These are phyloP conservation scores for Solanum appendiculatum DNA, from an alignment of 257 asterid species.

Conservation along the genomic window DNA sequence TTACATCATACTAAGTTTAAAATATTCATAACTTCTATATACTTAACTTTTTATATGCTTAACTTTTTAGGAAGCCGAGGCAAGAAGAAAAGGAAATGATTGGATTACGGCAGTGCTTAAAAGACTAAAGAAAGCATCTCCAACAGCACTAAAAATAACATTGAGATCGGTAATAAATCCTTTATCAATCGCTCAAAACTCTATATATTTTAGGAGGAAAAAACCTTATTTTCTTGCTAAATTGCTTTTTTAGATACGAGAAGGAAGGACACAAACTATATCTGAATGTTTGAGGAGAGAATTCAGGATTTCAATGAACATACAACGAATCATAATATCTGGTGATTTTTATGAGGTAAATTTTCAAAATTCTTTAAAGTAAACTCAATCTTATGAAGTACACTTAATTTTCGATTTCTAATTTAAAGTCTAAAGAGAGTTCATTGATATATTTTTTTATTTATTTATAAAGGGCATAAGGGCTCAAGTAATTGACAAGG, in stretches of 20 bases:
- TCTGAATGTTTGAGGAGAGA: conserved; percentile 68
- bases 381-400: not conserved
- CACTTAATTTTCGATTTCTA: not conserved
- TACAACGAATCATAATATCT: conserved; percentile 46
- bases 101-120: not conserved
- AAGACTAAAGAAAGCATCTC: not conserved
- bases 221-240: not conserved
- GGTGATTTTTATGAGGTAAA: conserved; percentile 81
- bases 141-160: not conserved
- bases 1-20: too few species aligned
- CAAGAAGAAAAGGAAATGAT: not conserved
- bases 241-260: conserved; percentile 39
- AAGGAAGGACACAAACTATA: conserved; percentile 62
- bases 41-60: not conserved
- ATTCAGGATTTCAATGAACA: conserved; percentile 67
- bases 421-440: not conserved
- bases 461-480: not conserved
- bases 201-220: not conserved
- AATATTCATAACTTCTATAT: too few species aligned
- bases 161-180: not conserved
- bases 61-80: not conserved
- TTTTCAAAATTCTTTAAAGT: too few species aligned
- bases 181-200: too few species aligned
- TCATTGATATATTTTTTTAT: too few species aligned
- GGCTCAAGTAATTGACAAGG: not conserved